Conservation (phyloP, 805 yeast genomes). For the Zygoascus bituminiphila region DNA sequence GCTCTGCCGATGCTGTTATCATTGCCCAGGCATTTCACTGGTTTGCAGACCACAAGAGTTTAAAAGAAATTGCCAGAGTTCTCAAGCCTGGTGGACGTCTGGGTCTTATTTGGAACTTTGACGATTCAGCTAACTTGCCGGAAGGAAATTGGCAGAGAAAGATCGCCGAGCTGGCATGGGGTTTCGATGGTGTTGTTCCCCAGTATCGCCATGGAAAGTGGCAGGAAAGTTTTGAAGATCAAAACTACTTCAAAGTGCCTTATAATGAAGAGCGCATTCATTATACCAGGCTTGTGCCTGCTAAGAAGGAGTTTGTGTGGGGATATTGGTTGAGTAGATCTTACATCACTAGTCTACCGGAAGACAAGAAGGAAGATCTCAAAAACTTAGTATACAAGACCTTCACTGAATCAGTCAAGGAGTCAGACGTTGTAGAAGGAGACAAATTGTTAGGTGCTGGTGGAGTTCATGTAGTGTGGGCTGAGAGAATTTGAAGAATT, state of each 20-base stretch:
- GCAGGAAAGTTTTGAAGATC: conserved; percentile 34
- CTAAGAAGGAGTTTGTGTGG: conserved; percentile 31
- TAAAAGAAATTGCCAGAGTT: conserved; percentile 44
- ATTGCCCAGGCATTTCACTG: conserved; percentile 61
- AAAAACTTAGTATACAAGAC: conserved; percentile 29
- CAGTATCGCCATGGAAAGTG: conserved; percentile 46
- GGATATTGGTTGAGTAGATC: conserved; percentile 48
- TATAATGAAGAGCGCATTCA: conserved; percentile 22
- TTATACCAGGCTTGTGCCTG: conserved; percentile 22
- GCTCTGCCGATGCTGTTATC: conserved; percentile 40
- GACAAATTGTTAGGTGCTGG: conserved; percentile 13
- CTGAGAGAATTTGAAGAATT: background rate
- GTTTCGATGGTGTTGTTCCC: conserved; percentile 41
- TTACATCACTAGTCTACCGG: conserved; percentile 41
- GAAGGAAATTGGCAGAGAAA: conserved; percentile 33
- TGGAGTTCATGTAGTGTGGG: conserved; percentile 25
- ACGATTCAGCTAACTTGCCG: conserved; percentile 26
- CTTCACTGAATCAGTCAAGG: conserved; percentile 13
- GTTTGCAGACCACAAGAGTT: conserved; percentile 45
- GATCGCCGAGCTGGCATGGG: conserved; percentile 31
- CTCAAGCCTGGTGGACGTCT: conserved; percentile 42
- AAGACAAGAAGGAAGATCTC: conserved; percentile 30
- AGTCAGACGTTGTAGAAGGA: conserved; percentile 1
- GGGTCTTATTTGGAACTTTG: conserved; percentile 56
- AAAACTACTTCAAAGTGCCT: conserved; percentile 30